Evolutionary conservation across 129 eudicot species (phyloP), one percentile per base, ranked within the genome.

Genomic region (Silybum marianum): DNA sequence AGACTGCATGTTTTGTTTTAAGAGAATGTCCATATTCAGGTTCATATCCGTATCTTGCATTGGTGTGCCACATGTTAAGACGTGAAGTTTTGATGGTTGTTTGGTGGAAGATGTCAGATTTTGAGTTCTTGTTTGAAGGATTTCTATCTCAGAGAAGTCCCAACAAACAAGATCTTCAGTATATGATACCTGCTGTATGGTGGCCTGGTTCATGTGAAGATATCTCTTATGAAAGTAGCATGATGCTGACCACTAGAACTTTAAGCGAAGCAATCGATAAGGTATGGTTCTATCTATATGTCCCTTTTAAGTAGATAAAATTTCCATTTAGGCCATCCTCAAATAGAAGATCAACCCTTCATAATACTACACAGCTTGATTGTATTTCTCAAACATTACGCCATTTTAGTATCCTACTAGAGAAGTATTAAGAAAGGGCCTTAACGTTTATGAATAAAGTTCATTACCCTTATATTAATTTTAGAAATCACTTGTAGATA

Each of bases 131-230:
- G 38, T 91, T 96, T 73, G 99, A 96, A 89, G 99, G 97, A 26
- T 91, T 96, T 78, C 81, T 96, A 60, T 87, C 97, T 36, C 89
- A 93, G 87, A 88, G 89, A 85, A 88, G 86, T 86, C 99, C 98
- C 54, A 93, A 93, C 79, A 93, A 91, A 80, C 93, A 88, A 83
- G 99, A 96, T 85, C 98, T 96, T 48, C 98, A 89, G 60, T 72
- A 75, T 70, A 73, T 93, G 90, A 93, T 96, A 88, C 99, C 99
- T 86, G 88, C 90, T 80, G 98, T 96, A 62, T 93, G 99, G 97
- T 96, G 99, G 99, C 97, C 99, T 81, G 97, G 97, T 80, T 93
- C 99, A 30, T 85, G 79, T 82, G 99, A 93, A 82, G 98, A 96
- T 71, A 74, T 86, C 14, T 89, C 98, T 21, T 86, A 88, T 85